Evolutionary conservation across 148 eudicot genomes (phyloP).

Genomic region (Hydrangea macrophylla): DNA sequence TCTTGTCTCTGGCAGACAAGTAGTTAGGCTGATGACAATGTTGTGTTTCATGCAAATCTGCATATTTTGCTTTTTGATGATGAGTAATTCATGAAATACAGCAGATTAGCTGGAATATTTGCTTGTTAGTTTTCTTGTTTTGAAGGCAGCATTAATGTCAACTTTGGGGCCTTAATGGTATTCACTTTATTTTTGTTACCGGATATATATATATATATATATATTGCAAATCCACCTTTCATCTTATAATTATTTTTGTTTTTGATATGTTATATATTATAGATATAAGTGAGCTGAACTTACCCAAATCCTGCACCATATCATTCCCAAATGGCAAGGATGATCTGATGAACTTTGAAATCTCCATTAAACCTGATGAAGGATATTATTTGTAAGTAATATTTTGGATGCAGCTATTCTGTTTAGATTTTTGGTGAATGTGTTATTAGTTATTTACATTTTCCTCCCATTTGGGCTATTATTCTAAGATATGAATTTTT

Average conservation of each 20-base stretch:
- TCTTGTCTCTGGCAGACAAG: neutral
- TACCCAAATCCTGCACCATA: conserved; percentile 47
- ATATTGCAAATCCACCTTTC: no score
- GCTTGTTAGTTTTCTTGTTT: neutral
- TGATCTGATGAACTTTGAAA: conserved; percentile 61
- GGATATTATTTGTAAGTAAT: conserved; percentile 52
- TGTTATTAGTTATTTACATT: neutral
- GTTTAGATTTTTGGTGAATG: neutral
- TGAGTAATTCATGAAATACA: neutral
- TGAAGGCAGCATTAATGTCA: neutral
- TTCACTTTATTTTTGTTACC: no score
- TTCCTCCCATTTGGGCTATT: neutral
- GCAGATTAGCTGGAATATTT: neutral
- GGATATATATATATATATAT: no score
- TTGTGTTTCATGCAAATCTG: neutral
- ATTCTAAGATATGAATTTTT: neutral
- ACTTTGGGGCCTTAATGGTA: no score
- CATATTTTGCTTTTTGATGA: neutral
- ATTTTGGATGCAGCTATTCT: neutral
- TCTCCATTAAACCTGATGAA: conserved; percentile 53
- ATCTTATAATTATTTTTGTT: no score
- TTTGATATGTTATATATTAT: conserved; percentile 11
- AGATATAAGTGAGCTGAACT: conserved; percentile 60
- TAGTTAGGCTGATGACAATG: neutral
- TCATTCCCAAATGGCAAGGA: conserved; percentile 60